A percentile compares a stretch with the other conserved stretches of the same genome.
These are phyloP conservation scores for Hyaloperonospora brassicae DNA, from an alignment of 352 stramenopile species.

Conservation along the genomic window DNA sequence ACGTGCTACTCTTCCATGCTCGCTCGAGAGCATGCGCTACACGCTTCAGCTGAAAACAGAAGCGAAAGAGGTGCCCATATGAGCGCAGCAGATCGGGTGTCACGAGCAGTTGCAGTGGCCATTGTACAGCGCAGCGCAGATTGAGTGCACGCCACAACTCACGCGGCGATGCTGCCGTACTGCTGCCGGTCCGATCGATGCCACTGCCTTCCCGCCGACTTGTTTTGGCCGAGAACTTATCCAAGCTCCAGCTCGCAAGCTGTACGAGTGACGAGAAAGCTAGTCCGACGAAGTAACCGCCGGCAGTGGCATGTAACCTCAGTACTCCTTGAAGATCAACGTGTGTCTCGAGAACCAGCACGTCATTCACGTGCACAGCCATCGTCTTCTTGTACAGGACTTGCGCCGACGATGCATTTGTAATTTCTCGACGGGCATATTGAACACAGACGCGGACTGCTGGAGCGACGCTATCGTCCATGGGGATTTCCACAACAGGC, in stretches of 20 bases:
- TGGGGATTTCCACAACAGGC: conserved; percentile 17
- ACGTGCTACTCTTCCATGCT: conserved; percentile 45
- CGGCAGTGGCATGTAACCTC: conserved; percentile 24
- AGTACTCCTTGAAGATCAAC: conserved; percentile 46
- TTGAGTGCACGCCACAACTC: conserved; percentile 53
- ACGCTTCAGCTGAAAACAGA: conserved; percentile 73
- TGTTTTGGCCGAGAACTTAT: conserved; percentile 44
- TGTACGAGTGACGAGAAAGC: conserved; percentile 31
- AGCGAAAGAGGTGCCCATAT: conserved; percentile 71
- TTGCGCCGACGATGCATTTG: conserved; percentile 21
- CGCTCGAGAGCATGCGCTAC: conserved; percentile 54
- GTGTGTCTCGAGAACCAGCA: conserved; percentile 35
- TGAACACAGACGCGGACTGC: conserved; percentile 34
- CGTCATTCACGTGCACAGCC: conserved; percentile 33
- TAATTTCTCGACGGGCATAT: conserved; percentile 40
- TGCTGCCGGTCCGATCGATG: conserved; percentile 25
- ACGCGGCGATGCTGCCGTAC: conserved; percentile 33
- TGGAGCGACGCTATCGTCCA: conserved; percentile 11
- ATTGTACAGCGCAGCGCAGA: conserved; percentile 44
- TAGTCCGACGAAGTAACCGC: conserved; percentile 52
- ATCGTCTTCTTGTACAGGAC: conserved; percentile 52
- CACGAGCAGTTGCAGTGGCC: conserved; percentile 65
- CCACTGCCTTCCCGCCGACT: conserved; percentile 17
- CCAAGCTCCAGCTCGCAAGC: conserved; percentile 40
- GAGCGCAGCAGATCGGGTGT: conserved; percentile 41